Evolutionary conservation across 176 grass and related monocot genomes (phyloP).

Genomic region (Rhynchospora pubera): DNA sequence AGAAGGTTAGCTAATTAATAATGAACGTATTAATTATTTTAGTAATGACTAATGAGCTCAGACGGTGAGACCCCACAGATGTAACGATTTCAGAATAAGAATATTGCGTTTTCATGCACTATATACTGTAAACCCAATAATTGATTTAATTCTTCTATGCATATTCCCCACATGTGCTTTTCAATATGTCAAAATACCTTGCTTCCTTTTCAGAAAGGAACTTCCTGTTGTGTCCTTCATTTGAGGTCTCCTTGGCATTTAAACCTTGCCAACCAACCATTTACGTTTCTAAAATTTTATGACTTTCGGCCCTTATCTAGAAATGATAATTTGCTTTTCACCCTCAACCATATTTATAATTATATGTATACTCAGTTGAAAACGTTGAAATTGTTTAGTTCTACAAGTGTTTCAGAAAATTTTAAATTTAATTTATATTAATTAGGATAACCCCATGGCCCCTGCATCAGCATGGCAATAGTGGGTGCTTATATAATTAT

Average conservation of each 20-base stretch:
- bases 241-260: neutral
- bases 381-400: neutral
- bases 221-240: neutral
- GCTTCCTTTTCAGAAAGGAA: conserved; percentile 23
- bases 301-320: neutral
- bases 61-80: neutral
- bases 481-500: no score
- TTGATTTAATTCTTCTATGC: conserved; percentile 4
- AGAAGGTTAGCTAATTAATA: no score
- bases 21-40: no score
- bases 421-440: no score
- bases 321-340: neutral
- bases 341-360: neutral
- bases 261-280: conserved; percentile 8
- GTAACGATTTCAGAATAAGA: neutral
- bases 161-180: conserved; percentile 23
- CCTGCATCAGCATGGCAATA: no score
- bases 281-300: neutral
- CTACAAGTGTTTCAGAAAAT: neutral
- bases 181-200: conserved; percentile 14
- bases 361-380: neutral
- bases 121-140: conserved; percentile 1
- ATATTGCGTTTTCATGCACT: neutral
- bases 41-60: neutral
- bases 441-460: no score